phyloP scores from a whole-genome alignment of 2,329 filamentous ascomycete genomes.

The Alternaria arborescens region DNA sequence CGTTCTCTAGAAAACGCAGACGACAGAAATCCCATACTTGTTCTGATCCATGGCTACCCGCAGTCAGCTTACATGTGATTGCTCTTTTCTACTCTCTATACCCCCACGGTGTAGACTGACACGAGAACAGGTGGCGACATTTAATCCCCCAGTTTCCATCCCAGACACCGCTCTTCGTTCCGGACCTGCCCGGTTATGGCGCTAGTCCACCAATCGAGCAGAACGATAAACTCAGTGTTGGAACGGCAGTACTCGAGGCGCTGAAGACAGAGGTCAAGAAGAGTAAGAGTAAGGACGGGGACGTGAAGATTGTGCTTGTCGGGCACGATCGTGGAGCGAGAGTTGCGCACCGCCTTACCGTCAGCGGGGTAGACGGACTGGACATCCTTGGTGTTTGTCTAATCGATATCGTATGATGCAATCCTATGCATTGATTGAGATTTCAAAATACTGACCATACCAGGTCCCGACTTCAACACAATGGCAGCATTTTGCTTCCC shows the following conservation, averaged over 20 bases:
- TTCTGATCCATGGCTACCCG: slow-evolving; percentile 47
- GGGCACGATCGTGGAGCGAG: slow-evolving; percentile 67
- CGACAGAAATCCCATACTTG: slow-evolving; percentile 40
- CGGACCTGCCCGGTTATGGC: slow-evolving; percentile 48
- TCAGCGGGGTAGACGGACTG: slow-evolving; percentile 57
- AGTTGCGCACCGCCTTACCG: slow-evolving; percentile 63
- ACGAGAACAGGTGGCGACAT: slow-evolving; percentile 39
- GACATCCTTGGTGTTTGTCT: slow-evolving; percentile 43
- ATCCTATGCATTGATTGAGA: not conserved
- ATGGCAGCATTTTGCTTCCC: slow-evolving; percentile 56
- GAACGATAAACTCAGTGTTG: slow-evolving; percentile 44
- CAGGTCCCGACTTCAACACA: slow-evolving; percentile 64
- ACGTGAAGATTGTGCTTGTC: slow-evolving; percentile 52
- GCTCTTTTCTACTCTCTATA: not conserved
- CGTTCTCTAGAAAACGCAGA: slow-evolving; percentile 33
- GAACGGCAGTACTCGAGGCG: slow-evolving; percentile 34
- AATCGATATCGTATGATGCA: slow-evolving; percentile 40
- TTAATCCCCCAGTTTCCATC: slow-evolving; percentile 42
- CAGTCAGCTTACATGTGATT: slow-evolving; percentile 41
- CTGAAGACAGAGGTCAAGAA: slow-evolving; percentile 35
- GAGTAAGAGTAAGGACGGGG: slow-evolving; percentile 1
- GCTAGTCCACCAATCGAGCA: slow-evolving; percentile 32
- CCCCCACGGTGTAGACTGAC: not conserved
- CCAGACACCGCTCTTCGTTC: slow-evolving; percentile 38
- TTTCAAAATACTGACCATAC: not conserved